Percentiles rank a stretch among this genome's conserved stretches.
Conservation (phyloP, 1,284 basidiomycete genomes). For the Cutaneotrichosporon dermatis region DNA sequence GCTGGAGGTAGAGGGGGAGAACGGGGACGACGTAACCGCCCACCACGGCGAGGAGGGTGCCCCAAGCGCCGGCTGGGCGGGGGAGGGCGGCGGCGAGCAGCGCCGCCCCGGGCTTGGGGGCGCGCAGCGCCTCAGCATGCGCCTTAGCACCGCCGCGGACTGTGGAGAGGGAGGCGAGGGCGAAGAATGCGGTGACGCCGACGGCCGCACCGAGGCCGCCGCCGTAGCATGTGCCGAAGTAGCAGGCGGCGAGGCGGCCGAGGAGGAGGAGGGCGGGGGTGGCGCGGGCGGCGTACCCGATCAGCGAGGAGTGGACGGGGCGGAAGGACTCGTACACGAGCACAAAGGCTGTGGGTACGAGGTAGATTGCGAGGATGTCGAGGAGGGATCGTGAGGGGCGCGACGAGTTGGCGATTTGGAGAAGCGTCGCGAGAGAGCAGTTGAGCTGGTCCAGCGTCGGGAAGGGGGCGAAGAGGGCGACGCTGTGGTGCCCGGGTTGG, state of each 20-base stretch:
- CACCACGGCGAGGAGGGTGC: neutral
- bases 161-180: neutral
- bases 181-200: neutral
- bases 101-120: neutral
- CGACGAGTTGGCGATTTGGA: neutral
- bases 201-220: too few species aligned
- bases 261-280: neutral
- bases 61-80: neutral
- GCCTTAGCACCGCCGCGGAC: neutral
- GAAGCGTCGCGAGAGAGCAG: neutral
- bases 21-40: neutral
- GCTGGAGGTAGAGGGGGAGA: neutral
- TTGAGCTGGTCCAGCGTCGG: neutral
- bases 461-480: neutral
- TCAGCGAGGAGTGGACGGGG: neutral
- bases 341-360: neutral
- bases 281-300: neutral
- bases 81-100: neutral
- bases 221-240: neutral
- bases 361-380: neutral
- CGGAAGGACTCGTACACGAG: neutral
- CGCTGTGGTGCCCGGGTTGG: neutral
- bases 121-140: neutral
- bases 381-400: neutral
- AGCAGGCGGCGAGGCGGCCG: neutral